Conservation (phyloP, 257 asterid species). For the Datura wrightii region DNA sequence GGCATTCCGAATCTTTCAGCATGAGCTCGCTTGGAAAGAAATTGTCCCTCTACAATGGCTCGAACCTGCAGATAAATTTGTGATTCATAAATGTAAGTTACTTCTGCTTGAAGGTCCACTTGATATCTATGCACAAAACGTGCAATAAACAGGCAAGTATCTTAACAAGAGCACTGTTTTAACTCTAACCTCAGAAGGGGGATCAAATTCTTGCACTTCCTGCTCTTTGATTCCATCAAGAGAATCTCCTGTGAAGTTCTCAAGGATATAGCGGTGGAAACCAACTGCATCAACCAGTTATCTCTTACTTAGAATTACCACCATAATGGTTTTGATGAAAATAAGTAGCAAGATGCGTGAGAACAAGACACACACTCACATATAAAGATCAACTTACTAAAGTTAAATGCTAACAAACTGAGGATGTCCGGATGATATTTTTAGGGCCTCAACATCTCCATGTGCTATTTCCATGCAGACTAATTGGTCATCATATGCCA, state of each 20-base stretch:
- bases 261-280: conserved; percentile 69
- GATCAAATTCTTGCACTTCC: conserved; percentile 75
- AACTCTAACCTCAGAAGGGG: conserved; percentile 73
- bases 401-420: conserved; percentile 15
- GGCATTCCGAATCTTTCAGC: conserved; percentile 96
- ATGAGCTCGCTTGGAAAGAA: conserved; percentile 89
- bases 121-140: background rate
- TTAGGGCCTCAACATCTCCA: background rate
- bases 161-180: background rate
- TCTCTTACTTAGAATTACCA: background rate
- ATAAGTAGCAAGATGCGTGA: background rate
- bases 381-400: background rate
- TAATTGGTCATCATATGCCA: background rate
- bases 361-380: background rate
- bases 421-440: background rate
- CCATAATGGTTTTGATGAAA: background rate
- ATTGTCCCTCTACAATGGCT: conserved; percentile 89
- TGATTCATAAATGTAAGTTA: background rate
- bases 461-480: background rate
- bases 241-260: conserved; percentile 65
- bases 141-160: background rate
- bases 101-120: background rate
- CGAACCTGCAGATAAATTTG: conserved; percentile 59
- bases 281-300: conserved; percentile 63
- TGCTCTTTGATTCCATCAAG: conserved; percentile 63